Conservation (phyloP, 83 land plant genomes). For the Picea abies region DNA sequence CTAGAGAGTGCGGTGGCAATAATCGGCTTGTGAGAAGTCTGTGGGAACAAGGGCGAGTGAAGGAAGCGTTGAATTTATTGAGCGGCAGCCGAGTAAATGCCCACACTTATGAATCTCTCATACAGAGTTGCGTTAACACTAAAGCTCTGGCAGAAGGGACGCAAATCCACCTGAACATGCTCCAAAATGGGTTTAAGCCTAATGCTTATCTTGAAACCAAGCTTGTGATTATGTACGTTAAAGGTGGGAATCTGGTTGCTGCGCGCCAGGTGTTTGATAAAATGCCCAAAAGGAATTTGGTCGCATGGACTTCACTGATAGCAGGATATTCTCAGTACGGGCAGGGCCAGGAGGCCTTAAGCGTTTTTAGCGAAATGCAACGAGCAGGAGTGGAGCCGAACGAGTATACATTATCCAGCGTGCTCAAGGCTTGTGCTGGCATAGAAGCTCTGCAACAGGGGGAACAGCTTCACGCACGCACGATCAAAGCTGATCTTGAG, state of each 20-base stretch:
- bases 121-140: not conserved
- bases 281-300: constrained; percentile 11
- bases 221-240: constrained; percentile 19
- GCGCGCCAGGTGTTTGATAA: constrained; percentile 17
- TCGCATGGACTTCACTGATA: constrained; percentile 25
- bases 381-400: constrained; percentile 11
- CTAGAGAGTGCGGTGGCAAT: not conserved
- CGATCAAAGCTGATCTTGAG: not conserved
- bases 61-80: not conserved
- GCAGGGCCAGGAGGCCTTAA: not conserved
- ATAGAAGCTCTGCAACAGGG: not conserved
- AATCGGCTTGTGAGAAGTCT: not conserved
- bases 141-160: not conserved
- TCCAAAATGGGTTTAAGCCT: constrained; percentile 1
- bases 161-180: constrained; percentile 11
- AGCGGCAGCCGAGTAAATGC: not conserved
- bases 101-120: not conserved
- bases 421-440: constrained; percentile 19
- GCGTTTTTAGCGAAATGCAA: constrained; percentile 17
- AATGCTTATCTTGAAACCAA: constrained; percentile 12
- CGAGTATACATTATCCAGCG: constrained; percentile 17
- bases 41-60: not conserved
- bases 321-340: constrained; percentile 6
- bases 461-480: not conserved
- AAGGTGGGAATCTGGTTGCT: constrained; percentile 8